phyloP scores from a whole-genome alignment of 176 grass and related monocot genomes.

The Oryza meridionalis region DNA sequence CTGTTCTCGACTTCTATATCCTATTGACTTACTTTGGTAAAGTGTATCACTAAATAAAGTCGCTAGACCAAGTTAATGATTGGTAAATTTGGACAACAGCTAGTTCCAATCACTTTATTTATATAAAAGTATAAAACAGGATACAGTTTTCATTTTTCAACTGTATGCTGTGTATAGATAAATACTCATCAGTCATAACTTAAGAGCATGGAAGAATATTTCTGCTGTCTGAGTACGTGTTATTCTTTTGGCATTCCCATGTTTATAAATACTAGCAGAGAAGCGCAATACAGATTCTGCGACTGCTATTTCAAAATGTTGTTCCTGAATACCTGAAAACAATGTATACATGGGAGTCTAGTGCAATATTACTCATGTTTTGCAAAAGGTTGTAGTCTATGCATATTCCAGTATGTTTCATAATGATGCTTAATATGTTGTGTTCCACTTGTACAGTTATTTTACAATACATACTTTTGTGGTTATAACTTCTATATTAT shows the following conservation, averaged over 20 bases:
- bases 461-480: not conserved
- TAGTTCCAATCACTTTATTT: not conserved
- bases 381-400: not conserved
- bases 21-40: not conserved
- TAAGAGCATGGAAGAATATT: not conserved
- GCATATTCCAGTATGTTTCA: not conserved
- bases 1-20: not conserved
- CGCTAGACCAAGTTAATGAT: not conserved
- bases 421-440: not conserved
- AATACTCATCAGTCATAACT: not conserved
- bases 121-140: not conserved
- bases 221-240: not conserved
- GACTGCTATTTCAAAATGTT: not conserved
- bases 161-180: not conserved
- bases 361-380: not conserved
- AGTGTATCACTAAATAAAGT: not conserved
- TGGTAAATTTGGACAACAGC: not conserved
- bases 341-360: constrained; percentile 1
- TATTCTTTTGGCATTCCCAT: too few relatives aligned
- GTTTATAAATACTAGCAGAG: not conserved
- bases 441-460: not conserved
- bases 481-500: not conserved
- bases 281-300: not conserved
- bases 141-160: not conserved
- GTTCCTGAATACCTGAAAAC: not conserved